Evolutionary conservation across 1,139 yeast genomes (phyloP), one percentile per base, ranked within the genome.

Genomic region (Geotrichum bryndzae): DNA sequence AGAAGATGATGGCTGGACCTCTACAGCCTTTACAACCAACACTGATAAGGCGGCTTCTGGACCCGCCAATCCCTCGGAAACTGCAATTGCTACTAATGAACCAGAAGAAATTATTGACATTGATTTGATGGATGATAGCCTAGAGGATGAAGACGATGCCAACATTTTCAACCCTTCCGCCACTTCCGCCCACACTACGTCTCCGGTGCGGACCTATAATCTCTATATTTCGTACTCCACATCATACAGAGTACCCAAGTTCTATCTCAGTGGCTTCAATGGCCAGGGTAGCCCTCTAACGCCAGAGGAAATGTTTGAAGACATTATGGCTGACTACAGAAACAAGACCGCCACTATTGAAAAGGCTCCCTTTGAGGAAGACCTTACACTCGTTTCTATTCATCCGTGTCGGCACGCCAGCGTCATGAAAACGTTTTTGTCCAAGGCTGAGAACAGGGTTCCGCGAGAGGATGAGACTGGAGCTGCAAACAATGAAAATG

Each of bases 281-380:
- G 80, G 85, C 22, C 84, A 88, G 65, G 98, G 99, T 0, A 82
- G 86, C 22, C 99, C 99, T 1, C 77, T 94, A 46, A 79, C 88
- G 31, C 97, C 99, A 0, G 79, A 85, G 45, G 88, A 89, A 70
- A 94, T 94, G 98, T 91, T 91, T 76, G 95, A 92, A 70, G 99
- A 94, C 73, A 90, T 94, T 59, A 84, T 92, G 11, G 83, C 87
- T 48, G 99, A 94, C 73, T 94, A 94, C 75, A 84, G 94, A 70
- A 92, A 92, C 71, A 94, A 94, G 75, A 95, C 99, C 0, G 99
- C 95, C 38, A 94, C 99, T 0, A 92, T 94, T 65, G 99, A 94
- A 74, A 85, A 84, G 66, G 86, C 96, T 7, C 99, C 99, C 3
- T 92, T 92, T 68, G 80, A 86, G 61, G 84, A 82, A 61, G 85